phyloP scores from a whole-genome alignment of 2,329 filamentous ascomycete species.

The Leptosphaerulina australis region DNA sequence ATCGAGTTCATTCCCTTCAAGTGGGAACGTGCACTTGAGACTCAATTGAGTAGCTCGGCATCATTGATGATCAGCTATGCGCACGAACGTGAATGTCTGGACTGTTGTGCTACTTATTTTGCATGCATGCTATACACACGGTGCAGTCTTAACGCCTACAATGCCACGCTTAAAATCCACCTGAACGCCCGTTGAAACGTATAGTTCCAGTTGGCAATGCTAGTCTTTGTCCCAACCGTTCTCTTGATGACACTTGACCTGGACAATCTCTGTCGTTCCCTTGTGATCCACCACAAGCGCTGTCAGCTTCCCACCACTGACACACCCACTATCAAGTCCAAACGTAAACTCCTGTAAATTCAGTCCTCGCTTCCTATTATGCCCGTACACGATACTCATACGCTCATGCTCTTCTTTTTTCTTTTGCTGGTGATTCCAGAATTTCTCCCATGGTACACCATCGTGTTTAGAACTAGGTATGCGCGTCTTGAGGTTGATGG shows the following conservation, averaged over 20 bases:
- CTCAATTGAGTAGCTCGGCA: too few relatives aligned
- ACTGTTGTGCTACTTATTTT: neutral
- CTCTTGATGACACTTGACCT: constrained; percentile 49
- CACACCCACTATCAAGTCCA: constrained; percentile 85
- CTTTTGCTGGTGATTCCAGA: constrained; percentile 56
- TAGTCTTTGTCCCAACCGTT: constrained; percentile 30
- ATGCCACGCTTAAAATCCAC: constrained; percentile 7
- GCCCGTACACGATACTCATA: constrained; percentile 69
- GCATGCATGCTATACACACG: too few relatives aligned
- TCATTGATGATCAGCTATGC: too few relatives aligned
- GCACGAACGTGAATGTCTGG: neutral
- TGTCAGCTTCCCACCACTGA: constrained; percentile 74
- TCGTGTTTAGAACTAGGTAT: constrained; percentile 58
- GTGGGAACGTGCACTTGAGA: neutral
- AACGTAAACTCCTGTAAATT: constrained; percentile 73
- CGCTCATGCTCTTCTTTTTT: constrained; percentile 48
- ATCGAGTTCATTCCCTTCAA: too few relatives aligned
- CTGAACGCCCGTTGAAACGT: constrained; percentile 3
- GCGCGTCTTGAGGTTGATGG: constrained; percentile 68
- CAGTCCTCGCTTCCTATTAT: constrained; percentile 77
- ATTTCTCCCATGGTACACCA: constrained; percentile 71
- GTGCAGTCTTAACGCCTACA: constrained; percentile 10
- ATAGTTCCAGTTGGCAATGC: neutral
- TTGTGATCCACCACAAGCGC: constrained; percentile 73
- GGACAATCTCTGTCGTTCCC: constrained; percentile 45